phyloP scores from a whole-genome alignment of 108 stramenopile genomes.

The Schizochytrium sp. region DNA sequence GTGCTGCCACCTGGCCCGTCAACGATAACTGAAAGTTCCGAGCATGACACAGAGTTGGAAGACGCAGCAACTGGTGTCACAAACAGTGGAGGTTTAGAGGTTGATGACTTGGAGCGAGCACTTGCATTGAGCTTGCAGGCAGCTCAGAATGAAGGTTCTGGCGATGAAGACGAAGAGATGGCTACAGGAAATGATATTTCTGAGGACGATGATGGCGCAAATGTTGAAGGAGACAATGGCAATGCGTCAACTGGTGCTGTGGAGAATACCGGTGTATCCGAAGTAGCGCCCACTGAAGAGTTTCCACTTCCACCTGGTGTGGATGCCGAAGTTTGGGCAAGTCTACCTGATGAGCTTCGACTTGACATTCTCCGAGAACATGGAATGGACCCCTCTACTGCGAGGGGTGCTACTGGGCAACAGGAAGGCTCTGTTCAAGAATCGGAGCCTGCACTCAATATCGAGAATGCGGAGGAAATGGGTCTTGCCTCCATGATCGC shows the following conservation, averaged over 20 bases:
- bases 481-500: conserved; percentile 24
- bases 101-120: background rate
- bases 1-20: too few relatives aligned
- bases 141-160: background rate
- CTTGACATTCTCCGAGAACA: conserved; percentile 11
- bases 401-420: background rate
- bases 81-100: background rate
- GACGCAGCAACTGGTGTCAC: too few relatives aligned
- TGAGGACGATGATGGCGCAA: background rate
- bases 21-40: too few relatives aligned
- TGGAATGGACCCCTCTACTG: background rate
- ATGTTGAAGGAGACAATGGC: background rate
- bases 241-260: background rate
- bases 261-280: background rate
- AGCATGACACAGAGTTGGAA: too few relatives aligned
- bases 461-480: conserved; percentile 42
- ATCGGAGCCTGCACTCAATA: conserved; percentile 2
- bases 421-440: background rate
- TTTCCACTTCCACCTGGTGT: conserved; percentile 38
- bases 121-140: background rate
- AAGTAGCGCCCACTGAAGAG: background rate
- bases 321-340: conserved; percentile 43
- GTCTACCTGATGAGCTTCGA: conserved; percentile 17
- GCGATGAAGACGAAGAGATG: background rate
- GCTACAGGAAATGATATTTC: background rate